A percentile compares a stretch with the other conserved stretches of the same genome.
Conservation (phyloP, 345 rosid species). For the Eucalyptus albens region DNA sequence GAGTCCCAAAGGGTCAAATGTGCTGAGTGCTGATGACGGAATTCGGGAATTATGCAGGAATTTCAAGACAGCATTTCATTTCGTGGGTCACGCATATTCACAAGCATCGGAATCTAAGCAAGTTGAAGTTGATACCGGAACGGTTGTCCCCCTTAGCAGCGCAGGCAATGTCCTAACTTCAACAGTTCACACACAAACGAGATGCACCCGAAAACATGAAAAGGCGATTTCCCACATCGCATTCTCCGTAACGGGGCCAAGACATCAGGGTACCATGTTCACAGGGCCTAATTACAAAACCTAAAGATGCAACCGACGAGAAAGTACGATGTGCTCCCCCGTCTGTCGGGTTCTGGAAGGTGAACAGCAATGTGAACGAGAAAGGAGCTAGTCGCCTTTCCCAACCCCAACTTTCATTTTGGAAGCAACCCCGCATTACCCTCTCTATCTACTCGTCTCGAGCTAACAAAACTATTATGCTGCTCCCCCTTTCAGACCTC, state of each 20-base stretch:
- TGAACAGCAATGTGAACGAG: not conserved
- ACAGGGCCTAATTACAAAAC: not conserved
- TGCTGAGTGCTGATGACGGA: not conserved
- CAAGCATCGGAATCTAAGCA: not conserved
- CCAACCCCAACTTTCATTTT: not conserved
- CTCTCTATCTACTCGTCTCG: not conserved
- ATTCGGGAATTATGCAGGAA: not conserved
- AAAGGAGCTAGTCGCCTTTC: not conserved
- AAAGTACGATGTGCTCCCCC: not conserved
- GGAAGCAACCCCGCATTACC: not conserved
- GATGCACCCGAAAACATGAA: not conserved
- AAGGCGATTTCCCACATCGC: not conserved
- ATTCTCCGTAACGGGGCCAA: not conserved
- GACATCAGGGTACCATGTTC: not conserved
- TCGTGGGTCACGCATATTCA: not conserved
- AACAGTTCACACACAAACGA: not conserved
- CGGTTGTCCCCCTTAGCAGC: not conserved
- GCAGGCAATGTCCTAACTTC: not conserved
- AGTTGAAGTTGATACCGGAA: not conserved
- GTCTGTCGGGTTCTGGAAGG: not conserved
- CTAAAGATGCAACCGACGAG: not conserved
- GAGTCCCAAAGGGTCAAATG: not conserved
- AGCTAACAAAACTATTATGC: not conserved
- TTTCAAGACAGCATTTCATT: not conserved
- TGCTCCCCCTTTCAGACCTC: not conserved